phyloP scores from a whole-genome alignment of 352 stramenopile species.

The Globisporangium yorkense region DNA sequence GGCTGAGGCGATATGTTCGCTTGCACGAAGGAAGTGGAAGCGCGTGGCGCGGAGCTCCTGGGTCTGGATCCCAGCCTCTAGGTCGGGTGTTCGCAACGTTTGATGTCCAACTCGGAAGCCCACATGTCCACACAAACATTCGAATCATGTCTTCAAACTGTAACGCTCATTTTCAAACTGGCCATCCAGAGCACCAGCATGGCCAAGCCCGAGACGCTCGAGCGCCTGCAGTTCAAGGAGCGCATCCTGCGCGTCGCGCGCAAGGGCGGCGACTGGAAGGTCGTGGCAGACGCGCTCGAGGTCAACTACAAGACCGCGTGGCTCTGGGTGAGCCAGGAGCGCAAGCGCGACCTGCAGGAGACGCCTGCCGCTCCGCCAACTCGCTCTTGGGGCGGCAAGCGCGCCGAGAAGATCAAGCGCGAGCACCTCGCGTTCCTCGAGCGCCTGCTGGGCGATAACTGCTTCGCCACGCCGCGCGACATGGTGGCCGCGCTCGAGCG shows the following conservation, averaged over 20 bases:
- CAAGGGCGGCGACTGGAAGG: conserved; percentile 17
- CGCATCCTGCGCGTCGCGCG: conserved; percentile 17
- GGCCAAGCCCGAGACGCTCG: conserved; percentile 16
- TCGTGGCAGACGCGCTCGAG: conserved; percentile 14
- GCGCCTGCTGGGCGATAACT: conserved; percentile 13
- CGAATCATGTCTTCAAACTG: no score
- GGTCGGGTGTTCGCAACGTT: no score
- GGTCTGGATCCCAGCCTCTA: no score
- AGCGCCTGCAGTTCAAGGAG: conserved; percentile 13
- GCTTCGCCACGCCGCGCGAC: conserved; percentile 15
- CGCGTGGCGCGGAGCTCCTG: no score
- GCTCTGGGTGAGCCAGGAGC: conserved; percentile 17
- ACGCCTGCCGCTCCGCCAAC: conserved; percentile 5
- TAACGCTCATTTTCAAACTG: no score
- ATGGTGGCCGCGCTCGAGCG: conserved; percentile 11
- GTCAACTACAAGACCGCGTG: conserved; percentile 20
- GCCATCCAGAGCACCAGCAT: not conserved
- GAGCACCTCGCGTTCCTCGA: conserved; percentile 17
- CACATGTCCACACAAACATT: no score
- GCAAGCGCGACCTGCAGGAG: conserved; percentile 16
- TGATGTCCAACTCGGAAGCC: no score
- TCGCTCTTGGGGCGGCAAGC: conserved; percentile 15
- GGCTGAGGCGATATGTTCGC: no score
- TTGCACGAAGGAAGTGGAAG: no score
- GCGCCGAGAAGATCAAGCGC: conserved; percentile 17